Evolutionary conservation across 495 filamentous ascomycete genomes (phyloP).

Genomic region (Tuber borchii): DNA sequence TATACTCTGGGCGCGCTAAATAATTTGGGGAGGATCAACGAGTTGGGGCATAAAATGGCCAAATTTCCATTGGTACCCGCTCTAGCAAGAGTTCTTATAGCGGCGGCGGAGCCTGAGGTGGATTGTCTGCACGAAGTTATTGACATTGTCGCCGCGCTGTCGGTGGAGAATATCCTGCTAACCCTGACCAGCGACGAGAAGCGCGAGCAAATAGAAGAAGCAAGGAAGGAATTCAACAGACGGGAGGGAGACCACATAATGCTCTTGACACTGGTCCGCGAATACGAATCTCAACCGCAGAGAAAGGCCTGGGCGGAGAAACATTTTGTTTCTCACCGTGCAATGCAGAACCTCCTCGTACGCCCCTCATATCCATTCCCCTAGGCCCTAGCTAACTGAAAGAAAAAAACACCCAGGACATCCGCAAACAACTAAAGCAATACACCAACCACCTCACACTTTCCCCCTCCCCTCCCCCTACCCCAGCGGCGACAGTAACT

Average conservation of each 20-base stretch:
- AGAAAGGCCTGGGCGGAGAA: constrained; percentile 69
- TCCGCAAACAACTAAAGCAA: constrained; percentile 29
- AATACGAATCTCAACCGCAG: constrained; percentile 69
- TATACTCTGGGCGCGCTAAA: constrained; percentile 68
- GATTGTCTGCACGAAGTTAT: constrained; percentile 77
- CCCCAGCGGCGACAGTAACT: constrained; percentile 44
- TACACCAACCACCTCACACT: constrained; percentile 39
- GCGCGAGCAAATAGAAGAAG: constrained; percentile 65
- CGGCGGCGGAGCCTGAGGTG: constrained; percentile 60
- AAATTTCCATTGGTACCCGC: constrained; percentile 74
- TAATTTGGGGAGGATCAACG: constrained; percentile 65
- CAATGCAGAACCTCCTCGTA: constrained; percentile 58
- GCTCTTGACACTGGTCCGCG: constrained; percentile 72
- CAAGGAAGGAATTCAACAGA: constrained; percentile 65
- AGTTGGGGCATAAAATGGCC: constrained; percentile 68
- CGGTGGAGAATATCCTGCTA: constrained; percentile 81
- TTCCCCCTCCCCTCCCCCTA: neutral
- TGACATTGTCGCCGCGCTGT: constrained; percentile 84
- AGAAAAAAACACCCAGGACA: constrained; percentile 16
- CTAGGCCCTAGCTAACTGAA: constrained; percentile 15
- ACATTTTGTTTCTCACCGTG: constrained; percentile 69
- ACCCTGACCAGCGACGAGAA: constrained; percentile 74
- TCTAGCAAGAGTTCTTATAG: constrained; percentile 73
- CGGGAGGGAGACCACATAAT: constrained; percentile 89
- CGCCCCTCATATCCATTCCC: neutral